Evolutionary conservation across 768 basidiomycete species (phyloP).

Genomic region (Boletellus sp.): DNA sequence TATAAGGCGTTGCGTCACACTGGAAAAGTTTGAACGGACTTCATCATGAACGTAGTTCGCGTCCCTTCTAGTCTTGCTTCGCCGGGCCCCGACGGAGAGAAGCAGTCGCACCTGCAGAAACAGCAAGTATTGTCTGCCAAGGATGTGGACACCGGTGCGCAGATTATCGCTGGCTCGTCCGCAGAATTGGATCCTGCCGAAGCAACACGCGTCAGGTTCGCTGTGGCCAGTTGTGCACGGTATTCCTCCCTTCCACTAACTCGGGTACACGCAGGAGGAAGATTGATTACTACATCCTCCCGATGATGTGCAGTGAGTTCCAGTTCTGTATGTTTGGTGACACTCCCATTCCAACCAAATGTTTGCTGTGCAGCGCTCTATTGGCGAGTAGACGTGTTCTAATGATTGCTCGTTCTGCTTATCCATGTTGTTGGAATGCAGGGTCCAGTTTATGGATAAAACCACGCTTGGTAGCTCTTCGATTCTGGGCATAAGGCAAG

Average conservation of each 20-base stretch:
- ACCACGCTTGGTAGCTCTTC: constrained; percentile 64
- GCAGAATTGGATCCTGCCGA: constrained; percentile 49
- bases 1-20: constrained; percentile 3
- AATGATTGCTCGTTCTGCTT: neutral
- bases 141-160: constrained; percentile 62
- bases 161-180: constrained; percentile 45
- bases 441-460: constrained; percentile 82
- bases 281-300: constrained; percentile 65
- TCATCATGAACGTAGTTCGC: constrained; percentile 1
- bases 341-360: neutral
- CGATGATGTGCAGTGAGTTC: constrained; percentile 67
- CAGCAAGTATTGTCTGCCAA: constrained; percentile 34
- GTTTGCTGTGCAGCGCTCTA: constrained; percentile 43
- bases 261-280: constrained; percentile 40
- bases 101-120: constrained; percentile 3
- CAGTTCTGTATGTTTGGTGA: neutral
- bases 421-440: constrained; percentile 15
- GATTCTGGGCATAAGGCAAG: constrained; percentile 67
- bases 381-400: constrained; percentile 34
- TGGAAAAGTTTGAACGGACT: neutral
- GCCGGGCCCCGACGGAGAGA: constrained; percentile 13
- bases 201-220: constrained; percentile 48
- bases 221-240: neutral
- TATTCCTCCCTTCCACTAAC: neutral
- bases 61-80: constrained; percentile 9